These are phyloP conservation scores for Raddia guianensis DNA, from an alignment of 176 grass and related monocot species.

Conservation along the genomic window DNA sequence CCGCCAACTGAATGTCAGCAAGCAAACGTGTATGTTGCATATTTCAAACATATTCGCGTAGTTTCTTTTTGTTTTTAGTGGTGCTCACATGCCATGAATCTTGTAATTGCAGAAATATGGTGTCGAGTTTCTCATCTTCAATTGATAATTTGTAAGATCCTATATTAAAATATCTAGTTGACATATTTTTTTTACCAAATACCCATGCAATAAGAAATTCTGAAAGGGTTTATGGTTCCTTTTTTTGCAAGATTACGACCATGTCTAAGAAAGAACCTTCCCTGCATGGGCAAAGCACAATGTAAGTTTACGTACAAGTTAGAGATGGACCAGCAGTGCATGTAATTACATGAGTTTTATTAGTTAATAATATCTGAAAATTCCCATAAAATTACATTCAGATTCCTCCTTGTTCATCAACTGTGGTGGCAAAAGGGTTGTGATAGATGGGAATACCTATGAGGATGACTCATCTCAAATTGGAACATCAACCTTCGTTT, in stretches of 20 bases:
- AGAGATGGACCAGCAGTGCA: background rate
- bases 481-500: slow-evolving; percentile 67
- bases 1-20: slow-evolving; percentile 66
- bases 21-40: slow-evolving; percentile 71
- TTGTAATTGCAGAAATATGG: slow-evolving; percentile 79
- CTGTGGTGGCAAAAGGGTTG: slow-evolving; percentile 67
- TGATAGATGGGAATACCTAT: slow-evolving; percentile 48
- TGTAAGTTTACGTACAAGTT: slow-evolving; percentile 52
- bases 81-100: slow-evolving; percentile 31
- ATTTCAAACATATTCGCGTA: slow-evolving; percentile 40
- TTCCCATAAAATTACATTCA: slow-evolving; percentile 49
- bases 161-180: background rate
- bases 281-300: slow-evolving; percentile 51
- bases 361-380: slow-evolving; percentile 25
- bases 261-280: slow-evolving; percentile 70
- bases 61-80: slow-evolving; percentile 36
- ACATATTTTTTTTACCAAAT: slow-evolving; percentile 12
- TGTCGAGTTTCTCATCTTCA: slow-evolving; percentile 67
- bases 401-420: slow-evolving; percentile 83
- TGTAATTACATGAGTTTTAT: background rate
- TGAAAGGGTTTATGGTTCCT: background rate
- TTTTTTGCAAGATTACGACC: slow-evolving; percentile 51
- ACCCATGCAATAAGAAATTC: slow-evolving; percentile 3
- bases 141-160: slow-evolving; percentile 60
- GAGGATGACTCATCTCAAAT: slow-evolving; percentile 70